A percentile compares a stretch with the other conserved stretches of the same genome.
phyloP scores from a whole-genome alignment of 345 rosid species.

The Gossypium anomalum region DNA sequence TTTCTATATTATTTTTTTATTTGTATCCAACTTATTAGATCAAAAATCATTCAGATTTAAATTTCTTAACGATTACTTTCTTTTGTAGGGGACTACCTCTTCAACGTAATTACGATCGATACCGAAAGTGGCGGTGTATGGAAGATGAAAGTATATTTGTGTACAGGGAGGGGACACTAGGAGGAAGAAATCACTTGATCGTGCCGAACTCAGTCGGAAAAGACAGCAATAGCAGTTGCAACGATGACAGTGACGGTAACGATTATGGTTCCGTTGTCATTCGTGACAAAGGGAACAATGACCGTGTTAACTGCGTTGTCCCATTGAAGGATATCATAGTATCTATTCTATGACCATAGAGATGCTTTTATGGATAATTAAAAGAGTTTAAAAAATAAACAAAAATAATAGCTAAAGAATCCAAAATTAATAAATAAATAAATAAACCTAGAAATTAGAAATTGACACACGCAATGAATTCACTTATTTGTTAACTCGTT shows the following conservation, averaged over 20 bases:
- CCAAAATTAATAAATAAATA: too few species aligned
- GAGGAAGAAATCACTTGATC: slow-evolving; percentile 20
- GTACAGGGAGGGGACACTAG: slow-evolving; percentile 45
- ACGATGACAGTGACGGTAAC: neutral
- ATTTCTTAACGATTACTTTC: neutral
- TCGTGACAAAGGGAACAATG: slow-evolving; percentile 16
- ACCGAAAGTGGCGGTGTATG: slow-evolving; percentile 39
- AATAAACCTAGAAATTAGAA: too few species aligned
- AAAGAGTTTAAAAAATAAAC: too few species aligned
- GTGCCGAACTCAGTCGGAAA: neutral
- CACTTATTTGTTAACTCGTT: too few species aligned
- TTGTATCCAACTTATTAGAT: neutral
- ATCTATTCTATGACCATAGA: neutral
- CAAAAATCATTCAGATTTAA: neutral
- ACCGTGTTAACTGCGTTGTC: slow-evolving; percentile 19
- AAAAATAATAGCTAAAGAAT: too few species aligned
- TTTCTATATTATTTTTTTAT: neutral
- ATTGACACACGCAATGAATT: too few species aligned
- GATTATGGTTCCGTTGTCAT: neutral
- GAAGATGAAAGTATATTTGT: slow-evolving; percentile 37
- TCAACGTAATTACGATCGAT: slow-evolving; percentile 19
- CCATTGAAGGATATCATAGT: slow-evolving; percentile 32
- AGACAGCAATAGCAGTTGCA: neutral
- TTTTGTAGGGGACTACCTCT: slow-evolving; percentile 41
- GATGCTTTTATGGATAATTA: too few species aligned